phyloP scores from a whole-genome alignment of 1,284 basidiomycete genomes.

The Ceratorhiza oryzae-sativae region DNA sequence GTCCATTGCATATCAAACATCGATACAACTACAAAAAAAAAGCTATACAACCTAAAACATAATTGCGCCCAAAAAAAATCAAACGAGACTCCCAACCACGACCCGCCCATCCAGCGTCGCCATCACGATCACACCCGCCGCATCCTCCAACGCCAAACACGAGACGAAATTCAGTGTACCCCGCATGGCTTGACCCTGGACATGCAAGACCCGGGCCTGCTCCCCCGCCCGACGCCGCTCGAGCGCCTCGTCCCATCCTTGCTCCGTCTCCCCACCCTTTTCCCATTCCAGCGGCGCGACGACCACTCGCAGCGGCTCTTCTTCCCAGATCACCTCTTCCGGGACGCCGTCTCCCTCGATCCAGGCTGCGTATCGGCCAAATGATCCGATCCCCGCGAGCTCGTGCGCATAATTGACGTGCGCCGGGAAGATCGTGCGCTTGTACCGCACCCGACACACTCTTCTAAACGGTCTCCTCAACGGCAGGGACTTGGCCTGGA shows the following conservation, averaged over 20 bases:
- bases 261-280: not conserved
- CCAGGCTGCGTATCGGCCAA: conserved; percentile 33
- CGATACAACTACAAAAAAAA: not conserved
- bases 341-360: conserved; percentile 29
- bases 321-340: conserved; percentile 16
- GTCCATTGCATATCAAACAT: not conserved
- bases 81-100: not conserved
- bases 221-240: not conserved
- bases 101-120: conserved; percentile 32
- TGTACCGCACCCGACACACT: conserved; percentile 13
- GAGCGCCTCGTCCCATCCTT: not conserved
- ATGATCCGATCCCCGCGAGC: conserved; percentile 23
- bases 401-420: conserved; percentile 35
- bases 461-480: conserved; percentile 16
- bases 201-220: not conserved
- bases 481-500: not conserved
- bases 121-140: conserved; percentile 22
- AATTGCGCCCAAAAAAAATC: not conserved
- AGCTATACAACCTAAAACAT: not conserved
- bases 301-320: conserved; percentile 7
- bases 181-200: not conserved
- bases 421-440: conserved; percentile 26
- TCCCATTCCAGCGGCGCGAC: conserved; percentile 17
- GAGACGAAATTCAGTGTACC: conserved; percentile 26
- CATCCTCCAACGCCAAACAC: conserved; percentile 34